A percentile compares a stretch with the other conserved stretches of the same genome.
Evolutionary conservation across 768 basidiomycete species (phyloP).

Genomic region (Psilocybe cyanescens): DNA sequence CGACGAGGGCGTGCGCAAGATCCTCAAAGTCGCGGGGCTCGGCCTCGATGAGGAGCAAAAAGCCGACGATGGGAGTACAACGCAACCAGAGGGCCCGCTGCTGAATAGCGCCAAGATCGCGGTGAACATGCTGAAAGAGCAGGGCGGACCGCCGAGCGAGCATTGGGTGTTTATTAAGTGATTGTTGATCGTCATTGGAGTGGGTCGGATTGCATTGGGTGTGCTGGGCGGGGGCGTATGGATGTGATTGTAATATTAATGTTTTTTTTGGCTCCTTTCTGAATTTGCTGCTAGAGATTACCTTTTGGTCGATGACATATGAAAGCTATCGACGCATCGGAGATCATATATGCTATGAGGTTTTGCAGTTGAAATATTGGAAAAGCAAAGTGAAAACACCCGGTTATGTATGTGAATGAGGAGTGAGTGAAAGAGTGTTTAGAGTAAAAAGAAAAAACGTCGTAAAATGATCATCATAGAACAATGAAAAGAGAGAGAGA

Average conservation of each 20-base stretch:
- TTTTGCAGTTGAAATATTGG: not conserved
- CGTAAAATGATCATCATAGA: not conserved
- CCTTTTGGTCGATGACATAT: too few relatives aligned
- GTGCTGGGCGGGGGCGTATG: too few relatives aligned
- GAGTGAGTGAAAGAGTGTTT: not conserved
- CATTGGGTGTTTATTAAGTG: constrained; percentile 26
- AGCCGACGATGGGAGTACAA: constrained; percentile 18
- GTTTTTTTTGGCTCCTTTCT: not conserved
- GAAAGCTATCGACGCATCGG: too few relatives aligned
- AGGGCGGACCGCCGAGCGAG: constrained; percentile 32
- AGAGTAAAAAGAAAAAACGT: not conserved
- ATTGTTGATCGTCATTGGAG: not conserved
- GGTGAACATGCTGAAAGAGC: constrained; percentile 32
- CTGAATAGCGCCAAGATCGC: constrained; percentile 35
- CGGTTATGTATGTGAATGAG: not conserved
- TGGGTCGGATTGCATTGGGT: not conserved
- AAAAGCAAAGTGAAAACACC: not conserved
- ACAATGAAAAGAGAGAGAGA: not conserved
- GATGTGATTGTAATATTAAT: not conserved
- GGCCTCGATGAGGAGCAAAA: constrained; percentile 37
- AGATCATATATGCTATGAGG: too few relatives aligned
- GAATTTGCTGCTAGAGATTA: too few relatives aligned
- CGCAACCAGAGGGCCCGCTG: constrained; percentile 33
- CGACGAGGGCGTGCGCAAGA: constrained; percentile 49
- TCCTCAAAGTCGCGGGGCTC: constrained; percentile 50